Percentiles rank a stretch among this genome's conserved stretches.
These are phyloP conservation scores for Ophiostoma pallidulum DNA, from an alignment of 2,329 filamentous ascomycete species.

Conservation along the genomic window DNA sequence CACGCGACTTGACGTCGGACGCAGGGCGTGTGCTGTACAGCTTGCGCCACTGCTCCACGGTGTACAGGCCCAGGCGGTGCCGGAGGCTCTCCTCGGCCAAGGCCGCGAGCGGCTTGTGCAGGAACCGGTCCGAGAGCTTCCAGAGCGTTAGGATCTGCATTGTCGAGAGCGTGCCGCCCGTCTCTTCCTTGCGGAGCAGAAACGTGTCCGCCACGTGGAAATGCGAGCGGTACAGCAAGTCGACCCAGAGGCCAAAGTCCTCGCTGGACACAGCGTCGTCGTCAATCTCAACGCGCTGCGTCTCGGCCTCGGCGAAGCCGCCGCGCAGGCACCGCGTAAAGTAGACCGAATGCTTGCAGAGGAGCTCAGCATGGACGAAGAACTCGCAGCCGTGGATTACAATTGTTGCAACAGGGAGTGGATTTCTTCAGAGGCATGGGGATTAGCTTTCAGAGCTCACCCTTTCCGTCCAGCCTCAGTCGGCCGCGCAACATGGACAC, in stretches of 20 bases:
- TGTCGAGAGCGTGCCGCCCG: constrained; percentile 18
- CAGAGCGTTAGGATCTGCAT: constrained; percentile 19
- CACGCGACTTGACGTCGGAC: constrained; percentile 14
- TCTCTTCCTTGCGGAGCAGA: constrained; percentile 18
- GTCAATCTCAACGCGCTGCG: constrained; percentile 16
- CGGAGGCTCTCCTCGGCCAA: constrained; percentile 18
- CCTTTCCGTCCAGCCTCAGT: too few relatives aligned
- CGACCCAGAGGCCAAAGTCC: constrained; percentile 19
- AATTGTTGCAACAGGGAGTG: constrained; percentile 14
- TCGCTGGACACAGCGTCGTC: constrained; percentile 13
- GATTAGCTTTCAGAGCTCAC: too few relatives aligned
- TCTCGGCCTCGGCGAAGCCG: constrained; percentile 14
- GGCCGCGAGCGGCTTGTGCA: constrained; percentile 9
- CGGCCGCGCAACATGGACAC: too few relatives aligned
- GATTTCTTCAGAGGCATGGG: constrained; percentile 9
- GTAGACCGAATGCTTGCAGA: constrained; percentile 16
- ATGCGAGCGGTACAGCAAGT: constrained; percentile 17
- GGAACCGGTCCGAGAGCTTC: constrained; percentile 18
- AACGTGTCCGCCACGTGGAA: constrained; percentile 13
- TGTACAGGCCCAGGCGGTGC: constrained; percentile 18
- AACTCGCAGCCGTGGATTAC: constrained; percentile 14
- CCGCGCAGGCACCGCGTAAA: constrained; percentile 17
- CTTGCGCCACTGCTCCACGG: constrained; percentile 16
- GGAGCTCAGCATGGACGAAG: constrained; percentile 14
- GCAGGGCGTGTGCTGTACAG: constrained; percentile 16